These are phyloP conservation scores for Boletellus sp. DNA, from an alignment of 768 basidiomycete genomes.

Conservation along the genomic window DNA sequence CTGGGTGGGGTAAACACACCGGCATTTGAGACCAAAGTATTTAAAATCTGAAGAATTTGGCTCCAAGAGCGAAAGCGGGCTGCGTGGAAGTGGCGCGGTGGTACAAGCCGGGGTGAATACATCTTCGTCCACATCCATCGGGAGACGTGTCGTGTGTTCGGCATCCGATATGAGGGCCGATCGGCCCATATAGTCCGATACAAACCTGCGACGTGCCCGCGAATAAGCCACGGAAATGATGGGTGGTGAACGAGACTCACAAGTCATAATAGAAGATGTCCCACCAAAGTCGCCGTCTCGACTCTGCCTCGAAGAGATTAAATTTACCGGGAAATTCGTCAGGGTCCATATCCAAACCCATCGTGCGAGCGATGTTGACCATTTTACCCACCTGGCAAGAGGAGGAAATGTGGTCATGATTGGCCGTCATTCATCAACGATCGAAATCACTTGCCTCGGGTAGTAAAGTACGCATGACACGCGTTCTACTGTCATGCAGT, in stretches of 20 bases:
- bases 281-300: constrained; percentile 69
- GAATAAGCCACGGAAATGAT: constrained; percentile 9
- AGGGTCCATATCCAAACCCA: constrained; percentile 61
- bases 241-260: constrained; percentile 41
- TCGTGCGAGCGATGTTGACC: constrained; percentile 58
- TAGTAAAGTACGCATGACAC: constrained; percentile 34
- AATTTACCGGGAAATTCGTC: constrained; percentile 48
- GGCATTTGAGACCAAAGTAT: constrained; percentile 57
- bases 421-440: constrained; percentile 24
- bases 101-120: constrained; percentile 46
- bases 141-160: constrained; percentile 54
- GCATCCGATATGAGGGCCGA: constrained; percentile 55
- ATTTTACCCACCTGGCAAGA: constrained; percentile 58
- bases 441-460: constrained; percentile 28
- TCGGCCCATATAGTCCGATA: constrained; percentile 64
- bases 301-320: constrained; percentile 48
- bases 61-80: constrained; percentile 22
- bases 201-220: constrained; percentile 45
- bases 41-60: constrained; percentile 36
- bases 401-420: constrained; percentile 6
- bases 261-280: constrained; percentile 73
- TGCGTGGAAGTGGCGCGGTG: constrained; percentile 38
- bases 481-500: constrained; percentile 48
- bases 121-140: constrained; percentile 55
- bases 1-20: constrained; percentile 37